A percentile compares a stretch with the other conserved stretches of the same genome.
These are phyloP conservation scores for Fomitopsis betulina DNA, from an alignment of 1,284 basidiomycete species.

Conservation along the genomic window DNA sequence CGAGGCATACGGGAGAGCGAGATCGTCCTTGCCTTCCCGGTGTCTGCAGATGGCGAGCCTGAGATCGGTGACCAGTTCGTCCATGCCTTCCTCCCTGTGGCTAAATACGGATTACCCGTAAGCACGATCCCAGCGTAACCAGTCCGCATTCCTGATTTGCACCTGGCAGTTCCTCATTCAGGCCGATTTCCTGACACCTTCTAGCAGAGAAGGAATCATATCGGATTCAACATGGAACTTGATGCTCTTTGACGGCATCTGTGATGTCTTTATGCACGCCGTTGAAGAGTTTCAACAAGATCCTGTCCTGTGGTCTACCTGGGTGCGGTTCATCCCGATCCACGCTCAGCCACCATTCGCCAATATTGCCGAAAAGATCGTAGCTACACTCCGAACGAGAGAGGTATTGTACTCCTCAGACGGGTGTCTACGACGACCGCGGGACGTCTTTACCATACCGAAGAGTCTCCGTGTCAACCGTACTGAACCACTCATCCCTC, in stretches of 20 bases:
- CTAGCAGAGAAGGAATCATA: neutral
- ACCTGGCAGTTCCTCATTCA: neutral
- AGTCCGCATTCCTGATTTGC: neutral
- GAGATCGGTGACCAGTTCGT: neutral
- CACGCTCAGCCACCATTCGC: neutral
- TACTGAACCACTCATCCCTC: neutral
- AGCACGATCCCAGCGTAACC: neutral
- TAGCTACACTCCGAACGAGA: neutral
- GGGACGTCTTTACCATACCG: neutral
- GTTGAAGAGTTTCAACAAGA: neutral
- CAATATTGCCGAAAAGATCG: neutral
- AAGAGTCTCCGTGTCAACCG: neutral
- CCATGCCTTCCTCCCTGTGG: neutral
- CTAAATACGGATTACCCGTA: neutral
- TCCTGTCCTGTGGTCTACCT: neutral
- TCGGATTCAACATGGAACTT: neutral
- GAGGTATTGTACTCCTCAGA: neutral
- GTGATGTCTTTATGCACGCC: neutral
- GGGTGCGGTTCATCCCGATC: neutral
- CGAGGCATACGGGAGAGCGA: neutral
- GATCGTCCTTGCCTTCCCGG: neutral
- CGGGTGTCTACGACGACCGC: neutral
- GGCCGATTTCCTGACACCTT: neutral
- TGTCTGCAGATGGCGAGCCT: neutral
- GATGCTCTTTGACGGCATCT: neutral